These are phyloP conservation scores for Penicillium hordei DNA, from an alignment of 2,329 filamentous ascomycete genomes.

Conservation along the genomic window DNA sequence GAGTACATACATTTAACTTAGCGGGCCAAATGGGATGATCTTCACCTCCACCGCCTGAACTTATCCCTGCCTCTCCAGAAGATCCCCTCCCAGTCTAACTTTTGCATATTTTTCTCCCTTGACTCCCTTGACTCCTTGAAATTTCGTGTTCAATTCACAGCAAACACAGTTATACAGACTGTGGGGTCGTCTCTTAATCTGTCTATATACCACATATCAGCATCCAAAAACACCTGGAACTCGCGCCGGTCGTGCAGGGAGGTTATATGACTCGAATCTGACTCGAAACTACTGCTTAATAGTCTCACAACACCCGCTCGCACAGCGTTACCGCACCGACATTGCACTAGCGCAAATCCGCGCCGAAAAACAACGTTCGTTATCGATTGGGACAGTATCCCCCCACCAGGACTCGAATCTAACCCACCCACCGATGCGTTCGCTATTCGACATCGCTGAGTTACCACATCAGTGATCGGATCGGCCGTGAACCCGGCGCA, in stretches of 20 bases:
- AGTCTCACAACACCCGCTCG: not conserved
- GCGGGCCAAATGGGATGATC: slow-evolving; percentile 12
- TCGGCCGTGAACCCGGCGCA: slow-evolving; percentile 5
- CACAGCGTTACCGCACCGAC: not conserved
- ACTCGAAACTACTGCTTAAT: not conserved
- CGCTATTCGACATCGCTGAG: slow-evolving; percentile 8
- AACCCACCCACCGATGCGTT: slow-evolving; percentile 19
- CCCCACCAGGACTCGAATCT: slow-evolving; percentile 10
- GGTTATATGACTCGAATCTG: slow-evolving; percentile 9
- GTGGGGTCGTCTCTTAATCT: too few species aligned
- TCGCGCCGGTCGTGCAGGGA: slow-evolving; percentile 25
- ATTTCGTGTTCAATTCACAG: not conserved
- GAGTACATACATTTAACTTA: not conserved
- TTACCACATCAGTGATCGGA: slow-evolving; percentile 16
- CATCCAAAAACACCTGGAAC: slow-evolving; percentile 10
- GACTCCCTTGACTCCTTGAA: not conserved
- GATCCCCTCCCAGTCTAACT: slow-evolving; percentile 7
- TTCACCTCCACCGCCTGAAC: slow-evolving; percentile 25
- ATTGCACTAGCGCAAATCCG: not conserved
- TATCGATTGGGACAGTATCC: not conserved
- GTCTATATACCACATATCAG: not conserved
- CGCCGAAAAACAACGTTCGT: not conserved
- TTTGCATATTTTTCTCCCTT: slow-evolving; percentile 3
- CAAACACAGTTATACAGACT: not conserved
- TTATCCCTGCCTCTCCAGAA: slow-evolving; percentile 24